phyloP scores from a whole-genome alignment of 768 basidiomycete genomes.

The Collybia nuda region DNA sequence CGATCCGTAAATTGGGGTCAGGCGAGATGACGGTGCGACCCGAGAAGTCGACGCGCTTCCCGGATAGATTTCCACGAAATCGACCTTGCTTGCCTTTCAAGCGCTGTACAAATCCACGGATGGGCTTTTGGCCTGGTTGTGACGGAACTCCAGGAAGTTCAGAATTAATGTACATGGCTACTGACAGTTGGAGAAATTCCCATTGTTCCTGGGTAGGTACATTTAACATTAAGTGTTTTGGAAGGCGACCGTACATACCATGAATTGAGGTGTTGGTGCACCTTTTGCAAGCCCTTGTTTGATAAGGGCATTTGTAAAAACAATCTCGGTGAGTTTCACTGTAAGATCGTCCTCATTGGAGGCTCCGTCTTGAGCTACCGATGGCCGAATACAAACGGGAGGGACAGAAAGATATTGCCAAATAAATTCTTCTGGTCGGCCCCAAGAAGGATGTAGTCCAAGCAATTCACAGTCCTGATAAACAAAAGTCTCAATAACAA shows the following conservation, averaged over 20 bases:
- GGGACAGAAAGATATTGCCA: constrained; percentile 99
- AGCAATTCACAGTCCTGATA: constrained; percentile 90
- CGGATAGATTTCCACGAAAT: constrained; percentile 96
- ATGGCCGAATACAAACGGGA: constrained; percentile 95
- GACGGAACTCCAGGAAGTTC: constrained; percentile 92
- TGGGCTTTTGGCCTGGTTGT: constrained; percentile 88
- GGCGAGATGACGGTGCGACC: constrained; percentile 98
- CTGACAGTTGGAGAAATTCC: constrained; percentile 93
- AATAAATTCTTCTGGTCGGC: constrained; percentile 94
- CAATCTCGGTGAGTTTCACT: constrained; percentile 95
- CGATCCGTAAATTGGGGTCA: constrained; percentile 97
- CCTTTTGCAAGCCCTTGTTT: constrained; percentile 89
- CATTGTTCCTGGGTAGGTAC: constrained; percentile 77
- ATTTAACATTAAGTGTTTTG: neutral
- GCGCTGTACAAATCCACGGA: constrained; percentile 96
- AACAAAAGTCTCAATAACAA: neutral
- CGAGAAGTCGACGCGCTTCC: constrained; percentile 98
- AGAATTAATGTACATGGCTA: constrained; percentile 98
- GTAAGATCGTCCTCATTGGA: constrained; percentile 99
- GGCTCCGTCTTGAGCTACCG: constrained; percentile 95
- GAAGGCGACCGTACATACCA: constrained; percentile 47
- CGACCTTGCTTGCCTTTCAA: constrained; percentile 99
- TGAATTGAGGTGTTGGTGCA: constrained; percentile 83
- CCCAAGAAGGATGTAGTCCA: constrained; percentile 83
- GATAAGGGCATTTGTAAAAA: constrained; percentile 90